These are phyloP conservation scores for Hymenoscyphus repandus DNA, from an alignment of 2,329 filamentous ascomycete genomes.

Conservation along the genomic window DNA sequence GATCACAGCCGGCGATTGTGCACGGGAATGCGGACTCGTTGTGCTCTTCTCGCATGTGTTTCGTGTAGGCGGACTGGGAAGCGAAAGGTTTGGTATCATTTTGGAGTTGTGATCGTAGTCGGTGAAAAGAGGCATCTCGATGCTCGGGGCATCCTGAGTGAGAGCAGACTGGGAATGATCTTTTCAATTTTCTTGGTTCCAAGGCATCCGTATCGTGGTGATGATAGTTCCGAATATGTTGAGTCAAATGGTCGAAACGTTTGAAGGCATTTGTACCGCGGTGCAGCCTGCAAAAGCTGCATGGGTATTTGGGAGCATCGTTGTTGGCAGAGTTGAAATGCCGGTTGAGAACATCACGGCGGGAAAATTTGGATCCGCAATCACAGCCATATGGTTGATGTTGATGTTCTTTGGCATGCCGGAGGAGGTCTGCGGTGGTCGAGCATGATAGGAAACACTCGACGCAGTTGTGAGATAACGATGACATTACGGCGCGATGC, in stretches of 20 bases:
- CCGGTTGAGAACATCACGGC: conserved; percentile 26
- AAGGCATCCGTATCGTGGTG: conserved; percentile 22
- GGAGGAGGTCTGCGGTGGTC: conserved; percentile 12
- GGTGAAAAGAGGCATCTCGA: conserved; percentile 8
- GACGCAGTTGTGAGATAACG: conserved; percentile 8
- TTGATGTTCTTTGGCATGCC: conserved; percentile 10
- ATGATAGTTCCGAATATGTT: conserved; percentile 36
- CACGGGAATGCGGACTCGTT: conserved; percentile 33
- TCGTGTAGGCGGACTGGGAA: conserved; percentile 28
- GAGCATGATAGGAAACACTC: conserved; percentile 7
- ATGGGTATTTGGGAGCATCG: conserved; percentile 23
- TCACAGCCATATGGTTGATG: conserved; percentile 16
- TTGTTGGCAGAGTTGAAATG: conserved; percentile 24
- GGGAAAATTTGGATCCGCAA: conserved; percentile 27
- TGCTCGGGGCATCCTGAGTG: conserved; percentile 10
- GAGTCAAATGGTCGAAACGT: conserved; percentile 35
- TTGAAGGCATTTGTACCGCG: conserved; percentile 32
- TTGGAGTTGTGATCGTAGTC: conserved; percentile 1
- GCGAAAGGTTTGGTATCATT: conserved; percentile 9
- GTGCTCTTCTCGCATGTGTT: conserved; percentile 35
- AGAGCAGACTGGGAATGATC: conserved; percentile 11
- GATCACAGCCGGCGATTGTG: conserved; percentile 25
- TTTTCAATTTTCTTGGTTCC: background rate
- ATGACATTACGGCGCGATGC: background rate
- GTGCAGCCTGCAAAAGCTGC: conserved; percentile 31